These are phyloP conservation scores for Sporothrix dimorphospora DNA, from an alignment of 2,329 filamentous ascomycete species.

Conservation along the genomic window DNA sequence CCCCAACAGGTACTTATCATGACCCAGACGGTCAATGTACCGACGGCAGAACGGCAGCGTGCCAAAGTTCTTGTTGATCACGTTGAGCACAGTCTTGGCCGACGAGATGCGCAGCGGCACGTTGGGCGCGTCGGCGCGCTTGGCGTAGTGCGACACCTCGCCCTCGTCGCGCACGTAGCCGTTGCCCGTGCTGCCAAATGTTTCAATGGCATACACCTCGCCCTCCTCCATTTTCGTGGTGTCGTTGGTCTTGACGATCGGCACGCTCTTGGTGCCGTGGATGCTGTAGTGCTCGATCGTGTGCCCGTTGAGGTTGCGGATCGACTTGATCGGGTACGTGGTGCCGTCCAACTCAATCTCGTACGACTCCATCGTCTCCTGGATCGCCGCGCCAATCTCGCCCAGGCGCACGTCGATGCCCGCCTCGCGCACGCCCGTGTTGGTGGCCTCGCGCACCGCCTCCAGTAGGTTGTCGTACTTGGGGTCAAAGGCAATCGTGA, in stretches of 20 bases:
- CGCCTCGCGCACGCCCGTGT: slow-evolving; percentile 86
- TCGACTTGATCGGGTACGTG: slow-evolving; percentile 79
- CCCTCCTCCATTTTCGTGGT: slow-evolving; percentile 98
- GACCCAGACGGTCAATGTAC: slow-evolving; percentile 89
- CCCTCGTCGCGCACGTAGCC: slow-evolving; percentile 86
- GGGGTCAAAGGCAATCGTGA: slow-evolving; percentile 75
- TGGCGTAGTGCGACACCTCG: slow-evolving; percentile 88
- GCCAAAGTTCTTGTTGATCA: slow-evolving; percentile 96
- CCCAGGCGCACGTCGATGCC: slow-evolving; percentile 90
- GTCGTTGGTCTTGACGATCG: slow-evolving; percentile 86
- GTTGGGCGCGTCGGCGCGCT: slow-evolving; percentile 71
- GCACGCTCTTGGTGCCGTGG: slow-evolving; percentile 90
- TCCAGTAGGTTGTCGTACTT: slow-evolving; percentile 74
- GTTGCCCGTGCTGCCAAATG: slow-evolving; percentile 90
- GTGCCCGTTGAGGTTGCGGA: slow-evolving; percentile 86
- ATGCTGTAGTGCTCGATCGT: slow-evolving; percentile 89
- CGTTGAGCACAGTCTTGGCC: slow-evolving; percentile 80
- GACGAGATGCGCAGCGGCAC: slow-evolving; percentile 77
- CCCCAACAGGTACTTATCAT: slow-evolving; percentile 91
- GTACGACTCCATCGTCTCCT: slow-evolving; percentile 92
- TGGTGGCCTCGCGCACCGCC: slow-evolving; percentile 75
- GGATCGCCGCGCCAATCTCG: slow-evolving; percentile 81
- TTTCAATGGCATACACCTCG: slow-evolving; percentile 94
- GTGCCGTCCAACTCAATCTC: slow-evolving; percentile 81
- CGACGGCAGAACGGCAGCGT: slow-evolving; percentile 88